Base-by-base conservation (phyloP, 2,329 filamentous ascomycete genomes). In the Pochonia chlamydosporia region DNA sequence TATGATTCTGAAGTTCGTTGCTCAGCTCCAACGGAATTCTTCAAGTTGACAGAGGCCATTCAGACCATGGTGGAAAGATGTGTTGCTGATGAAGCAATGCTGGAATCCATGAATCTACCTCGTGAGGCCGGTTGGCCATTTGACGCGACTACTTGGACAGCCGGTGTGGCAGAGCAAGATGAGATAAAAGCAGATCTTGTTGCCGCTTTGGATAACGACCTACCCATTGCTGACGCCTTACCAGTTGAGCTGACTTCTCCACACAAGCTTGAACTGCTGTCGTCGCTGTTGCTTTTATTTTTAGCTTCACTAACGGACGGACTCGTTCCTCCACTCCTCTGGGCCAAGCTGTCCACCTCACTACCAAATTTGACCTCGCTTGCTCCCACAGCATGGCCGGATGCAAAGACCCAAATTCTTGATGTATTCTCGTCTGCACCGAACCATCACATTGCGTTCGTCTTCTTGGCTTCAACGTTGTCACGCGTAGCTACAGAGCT, bases 11-110 rank as follows among this genome's bases (percentile, higher is more conserved):
- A 76, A 49, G 78, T 88, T 52, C 81, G 81, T 61, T 84, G 85
- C 61, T 92, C 90, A 10, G 90, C 90, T 2, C 92, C 93, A 1
- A 83, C 87, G 51, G 92, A 96, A 64, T 74, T 97, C 8, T 95
- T 96, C 67, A 84, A 85, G 61, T 78, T 99, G 59, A 96, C 90
- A 5, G 89, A 96, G 63, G 81, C 84, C 10, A 76, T 96, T 14
- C 79, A 80, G 56, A 72, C 64, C 6, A 66, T 82, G 35, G 73
- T 72, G 3, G 80, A 81, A 54, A 72, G 79, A 18, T 74, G 71
- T 23, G 63, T 78, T 7, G 82, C 82, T 1, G 81, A 85, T 43
- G 75, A 78, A 51, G 77, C 77, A 46, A 84, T 85, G 74, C 65
- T 85, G 2, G 75, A 79, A 24, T 71, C 76, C 10, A 68, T 69